Evolutionary conservation across 441 rosid genomes (phyloP).

Genomic region (Erysimum cheiri): DNA sequence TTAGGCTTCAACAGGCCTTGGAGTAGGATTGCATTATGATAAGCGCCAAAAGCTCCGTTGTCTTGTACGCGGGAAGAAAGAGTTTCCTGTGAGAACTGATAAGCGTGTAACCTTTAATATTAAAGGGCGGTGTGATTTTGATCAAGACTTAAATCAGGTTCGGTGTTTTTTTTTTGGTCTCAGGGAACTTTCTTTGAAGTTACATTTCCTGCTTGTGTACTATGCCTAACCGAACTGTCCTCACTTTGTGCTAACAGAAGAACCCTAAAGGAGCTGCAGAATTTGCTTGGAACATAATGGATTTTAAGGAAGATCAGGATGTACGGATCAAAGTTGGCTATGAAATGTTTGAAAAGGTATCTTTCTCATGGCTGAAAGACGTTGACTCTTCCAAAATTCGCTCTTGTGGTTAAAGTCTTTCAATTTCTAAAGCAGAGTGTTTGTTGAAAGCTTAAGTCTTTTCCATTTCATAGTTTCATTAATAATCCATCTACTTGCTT

Average conservation of each 20-base stretch:
- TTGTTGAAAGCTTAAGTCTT: neutral
- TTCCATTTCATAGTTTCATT: constrained; percentile 1
- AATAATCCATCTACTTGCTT: neutral
- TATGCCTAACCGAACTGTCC: neutral
- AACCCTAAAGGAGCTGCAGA: constrained; percentile 85
- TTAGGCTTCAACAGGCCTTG: constrained; percentile 69
- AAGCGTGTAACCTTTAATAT: constrained; percentile 63
- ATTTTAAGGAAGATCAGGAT: constrained; percentile 85
- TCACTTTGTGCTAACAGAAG: constrained; percentile 57
- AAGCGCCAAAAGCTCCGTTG: constrained; percentile 71
- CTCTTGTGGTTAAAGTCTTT: neutral
- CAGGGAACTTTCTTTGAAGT: neutral
- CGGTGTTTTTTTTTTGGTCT: neutral
- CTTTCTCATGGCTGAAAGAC: constrained; percentile 20
- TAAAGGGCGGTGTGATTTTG: constrained; percentile 77
- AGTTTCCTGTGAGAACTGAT: constrained; percentile 64
- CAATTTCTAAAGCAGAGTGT: neutral
- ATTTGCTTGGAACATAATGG: constrained; percentile 69
- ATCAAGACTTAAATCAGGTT: constrained; percentile 77
- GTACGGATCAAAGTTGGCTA: constrained; percentile 84
- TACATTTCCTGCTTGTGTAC: constrained; percentile 16
- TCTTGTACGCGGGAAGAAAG: constrained; percentile 69
- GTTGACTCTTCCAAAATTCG: constrained; percentile 8
- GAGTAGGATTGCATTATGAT: constrained; percentile 70
- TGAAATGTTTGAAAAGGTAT: constrained; percentile 80